A percentile compares a stretch with the other conserved stretches of the same genome.
phyloP scores from a whole-genome alignment of 2,329 filamentous ascomycete genomes.

The Aspergillus aculeatinus region DNA sequence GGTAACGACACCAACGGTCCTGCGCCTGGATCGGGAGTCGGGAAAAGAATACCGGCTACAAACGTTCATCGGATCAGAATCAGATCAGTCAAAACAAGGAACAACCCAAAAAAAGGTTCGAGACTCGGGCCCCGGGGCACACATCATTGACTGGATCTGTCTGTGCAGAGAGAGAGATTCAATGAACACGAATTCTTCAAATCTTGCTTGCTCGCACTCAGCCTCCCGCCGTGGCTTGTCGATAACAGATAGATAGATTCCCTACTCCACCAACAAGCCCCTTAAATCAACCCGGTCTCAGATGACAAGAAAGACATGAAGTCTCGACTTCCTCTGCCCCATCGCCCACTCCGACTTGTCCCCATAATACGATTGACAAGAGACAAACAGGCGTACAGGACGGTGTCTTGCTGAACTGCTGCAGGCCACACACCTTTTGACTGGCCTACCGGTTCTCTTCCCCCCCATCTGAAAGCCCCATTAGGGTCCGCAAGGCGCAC shows the following conservation, averaged over 20 bases:
- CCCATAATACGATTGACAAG: neutral
- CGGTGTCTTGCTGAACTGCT: neutral
- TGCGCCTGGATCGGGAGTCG: neutral
- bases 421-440: neutral
- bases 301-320: neutral
- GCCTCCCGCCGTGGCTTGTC: neutral
- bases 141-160: neutral
- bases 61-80: neutral
- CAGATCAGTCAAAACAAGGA: neutral
- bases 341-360: neutral
- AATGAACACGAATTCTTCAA: neutral
- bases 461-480: neutral
- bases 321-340: neutral
- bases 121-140: neutral
- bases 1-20: neutral
- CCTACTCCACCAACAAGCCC: neutral
- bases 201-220: neutral
- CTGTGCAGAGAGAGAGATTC: neutral
- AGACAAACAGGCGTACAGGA: neutral
- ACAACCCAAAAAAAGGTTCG: too few relatives aligned
- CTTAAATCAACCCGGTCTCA: neutral
- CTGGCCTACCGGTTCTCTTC: neutral
- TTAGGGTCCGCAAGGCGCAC: slow-evolving; percentile 9
- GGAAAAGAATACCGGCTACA: neutral
- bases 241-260: neutral